A percentile compares a stretch with the other conserved stretches of the same genome.
phyloP scores from a whole-genome alignment of 2,329 filamentous ascomycete species.

The Ascomycota sp. region DNA sequence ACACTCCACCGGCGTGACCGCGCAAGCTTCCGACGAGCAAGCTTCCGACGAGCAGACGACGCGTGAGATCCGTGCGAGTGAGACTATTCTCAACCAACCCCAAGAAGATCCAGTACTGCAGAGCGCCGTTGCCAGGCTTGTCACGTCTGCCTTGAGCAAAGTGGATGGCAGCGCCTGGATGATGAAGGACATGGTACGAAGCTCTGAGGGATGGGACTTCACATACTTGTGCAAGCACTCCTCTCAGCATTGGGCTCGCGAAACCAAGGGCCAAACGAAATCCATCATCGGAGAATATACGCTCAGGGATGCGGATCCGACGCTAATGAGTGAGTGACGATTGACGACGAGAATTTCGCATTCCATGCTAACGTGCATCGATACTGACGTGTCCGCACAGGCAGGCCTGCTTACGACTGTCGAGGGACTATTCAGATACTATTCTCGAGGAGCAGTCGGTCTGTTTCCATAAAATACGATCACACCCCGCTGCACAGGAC shows the following conservation, averaged over 20 bases:
- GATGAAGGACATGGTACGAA: slow-evolving; percentile 20
- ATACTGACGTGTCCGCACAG: slow-evolving; percentile 10
- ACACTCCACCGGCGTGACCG: slow-evolving; percentile 4
- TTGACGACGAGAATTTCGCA: neutral
- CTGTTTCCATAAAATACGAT: slow-evolving; percentile 29
- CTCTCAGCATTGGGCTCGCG: slow-evolving; percentile 25
- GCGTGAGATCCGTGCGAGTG: slow-evolving; percentile 20
- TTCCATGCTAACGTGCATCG: too few relatives aligned
- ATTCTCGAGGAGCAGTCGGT: slow-evolving; percentile 24
- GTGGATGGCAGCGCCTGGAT: slow-evolving; percentile 28
- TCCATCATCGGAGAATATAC: slow-evolving; percentile 26
- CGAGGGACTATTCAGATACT: slow-evolving; percentile 25
- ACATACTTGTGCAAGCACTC: slow-evolving; percentile 31
- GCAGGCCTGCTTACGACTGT: slow-evolving; percentile 36
- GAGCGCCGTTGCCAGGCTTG: slow-evolving; percentile 24
- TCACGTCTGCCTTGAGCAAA: slow-evolving; percentile 19
- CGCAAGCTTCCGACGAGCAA: slow-evolving; percentile 3
- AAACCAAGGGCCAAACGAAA: slow-evolving; percentile 19
- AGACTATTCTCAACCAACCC: slow-evolving; percentile 26
- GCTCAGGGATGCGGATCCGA: slow-evolving; percentile 21
- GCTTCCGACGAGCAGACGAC: slow-evolving; percentile 7
- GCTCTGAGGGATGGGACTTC: slow-evolving; percentile 28
- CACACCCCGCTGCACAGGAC: slow-evolving; percentile 35
- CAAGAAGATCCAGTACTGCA: slow-evolving; percentile 25
- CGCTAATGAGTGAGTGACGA: slow-evolving; percentile 18